These are phyloP conservation scores for Coccomyxa sp. DNA, from an alignment of 139 green algal species.

Conservation along the genomic window DNA sequence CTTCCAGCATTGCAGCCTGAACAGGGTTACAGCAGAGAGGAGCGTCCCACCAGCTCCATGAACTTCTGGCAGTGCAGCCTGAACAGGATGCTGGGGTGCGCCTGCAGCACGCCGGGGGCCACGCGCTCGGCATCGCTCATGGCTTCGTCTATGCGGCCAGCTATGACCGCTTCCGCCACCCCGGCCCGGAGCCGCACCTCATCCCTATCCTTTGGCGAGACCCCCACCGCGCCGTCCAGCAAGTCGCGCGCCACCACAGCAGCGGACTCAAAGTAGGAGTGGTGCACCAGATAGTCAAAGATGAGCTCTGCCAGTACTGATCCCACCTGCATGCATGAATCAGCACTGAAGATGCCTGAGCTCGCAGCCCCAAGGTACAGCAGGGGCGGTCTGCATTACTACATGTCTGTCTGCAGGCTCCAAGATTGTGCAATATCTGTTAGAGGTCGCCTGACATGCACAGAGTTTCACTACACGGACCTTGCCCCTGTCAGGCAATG, in stretches of 20 bases:
- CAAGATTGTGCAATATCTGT: not conserved
- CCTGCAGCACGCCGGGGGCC: conserved; percentile 40
- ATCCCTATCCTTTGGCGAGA: conserved; percentile 19
- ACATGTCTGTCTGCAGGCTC: not conserved
- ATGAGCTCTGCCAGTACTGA: conserved; percentile 44
- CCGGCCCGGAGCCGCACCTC: conserved; percentile 3
- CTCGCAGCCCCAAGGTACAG: too few relatives aligned
- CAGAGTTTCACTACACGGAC: not conserved
- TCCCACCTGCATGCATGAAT: not conserved
- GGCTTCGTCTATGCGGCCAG: conserved; percentile 24
- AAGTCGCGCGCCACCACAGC: conserved; percentile 49
- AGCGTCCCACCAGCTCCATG: conserved; percentile 46
- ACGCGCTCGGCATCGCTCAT: conserved; percentile 23
- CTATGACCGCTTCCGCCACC: conserved; percentile 2
- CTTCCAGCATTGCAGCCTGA: too few relatives aligned
- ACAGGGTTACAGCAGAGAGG: too few relatives aligned
- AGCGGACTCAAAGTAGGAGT: conserved; percentile 54
- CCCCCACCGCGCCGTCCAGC: conserved; percentile 26
- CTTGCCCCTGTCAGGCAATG: not conserved
- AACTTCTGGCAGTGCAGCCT: conserved; percentile 61
- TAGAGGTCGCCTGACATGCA: not conserved
- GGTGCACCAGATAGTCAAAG: conserved; percentile 64
- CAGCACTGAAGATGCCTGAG: not conserved
- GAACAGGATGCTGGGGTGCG: conserved; percentile 45
- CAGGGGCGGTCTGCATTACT: not conserved